These are phyloP conservation scores for Didymella exigua DNA, from an alignment of 2,329 filamentous ascomycete species.

Conservation along the genomic window DNA sequence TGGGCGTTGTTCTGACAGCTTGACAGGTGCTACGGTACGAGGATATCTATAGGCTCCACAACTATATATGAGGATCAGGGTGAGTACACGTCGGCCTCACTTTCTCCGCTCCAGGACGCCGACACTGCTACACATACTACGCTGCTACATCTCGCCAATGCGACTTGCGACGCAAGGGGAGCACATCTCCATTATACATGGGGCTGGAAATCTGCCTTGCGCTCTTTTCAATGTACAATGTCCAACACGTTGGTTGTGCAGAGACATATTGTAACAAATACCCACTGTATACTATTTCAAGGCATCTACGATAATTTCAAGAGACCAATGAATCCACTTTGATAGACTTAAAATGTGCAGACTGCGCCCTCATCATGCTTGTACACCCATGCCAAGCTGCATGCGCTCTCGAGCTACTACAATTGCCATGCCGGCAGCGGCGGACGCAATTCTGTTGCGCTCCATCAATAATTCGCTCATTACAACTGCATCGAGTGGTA, in stretches of 20 bases:
- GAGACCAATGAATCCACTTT: background rate
- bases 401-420: too few species aligned
- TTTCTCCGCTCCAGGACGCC: background rate
- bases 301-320: background rate
- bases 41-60: constrained; percentile 3
- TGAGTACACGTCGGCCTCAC: background rate
- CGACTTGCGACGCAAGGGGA: background rate
- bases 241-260: constrained; percentile 11
- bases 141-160: background rate
- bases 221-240: background rate
- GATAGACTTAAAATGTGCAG: background rate
- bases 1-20: constrained; percentile 25
- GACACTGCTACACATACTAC: background rate
- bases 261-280: background rate
- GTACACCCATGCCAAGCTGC: background rate
- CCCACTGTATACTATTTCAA: background rate
- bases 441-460: too few species aligned
- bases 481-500: too few species aligned
- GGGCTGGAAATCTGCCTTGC: background rate
- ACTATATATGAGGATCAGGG: background rate
- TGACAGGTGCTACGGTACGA: constrained; percentile 35
- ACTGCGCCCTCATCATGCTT: background rate
- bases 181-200: background rate
- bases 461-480: too few species aligned
- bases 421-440: too few species aligned